These are phyloP conservation scores for Alternaria arborescens DNA, from an alignment of 2,329 filamentous ascomycete genomes.

Conservation along the genomic window DNA sequence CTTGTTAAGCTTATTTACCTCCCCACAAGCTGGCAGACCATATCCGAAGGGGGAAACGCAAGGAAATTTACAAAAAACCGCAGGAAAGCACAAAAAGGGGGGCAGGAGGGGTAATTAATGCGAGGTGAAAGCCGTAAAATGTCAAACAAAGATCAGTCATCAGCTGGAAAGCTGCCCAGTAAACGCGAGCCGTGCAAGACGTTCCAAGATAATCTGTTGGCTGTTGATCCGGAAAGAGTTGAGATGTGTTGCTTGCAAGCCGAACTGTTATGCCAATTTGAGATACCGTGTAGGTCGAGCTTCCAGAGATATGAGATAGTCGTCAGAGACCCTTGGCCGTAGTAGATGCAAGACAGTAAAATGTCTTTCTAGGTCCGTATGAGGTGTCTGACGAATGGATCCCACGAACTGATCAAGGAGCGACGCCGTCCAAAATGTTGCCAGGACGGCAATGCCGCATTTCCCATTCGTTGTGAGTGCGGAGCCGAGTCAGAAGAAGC, in stretches of 20 bases:
- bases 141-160: slow-evolving; percentile 44
- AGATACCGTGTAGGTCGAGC: slow-evolving; percentile 42
- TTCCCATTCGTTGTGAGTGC: slow-evolving; percentile 53
- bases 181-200: slow-evolving; percentile 35
- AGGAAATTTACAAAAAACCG: slow-evolving; percentile 39
- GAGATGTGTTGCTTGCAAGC: slow-evolving; percentile 31
- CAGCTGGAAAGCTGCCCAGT: slow-evolving; percentile 36
- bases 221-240: slow-evolving; percentile 24
- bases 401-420: slow-evolving; percentile 48
- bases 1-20: slow-evolving; percentile 46
- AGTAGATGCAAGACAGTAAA: slow-evolving; percentile 32
- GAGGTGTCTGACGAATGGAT: slow-evolving; percentile 47
- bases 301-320: slow-evolving; percentile 39
- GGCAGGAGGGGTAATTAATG: slow-evolving; percentile 46
- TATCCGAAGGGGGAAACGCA: slow-evolving; percentile 48
- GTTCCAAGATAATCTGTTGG: slow-evolving; percentile 29
- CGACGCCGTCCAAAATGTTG: slow-evolving; percentile 50
- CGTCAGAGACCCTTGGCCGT: slow-evolving; percentile 40
- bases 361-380: slow-evolving; percentile 44
- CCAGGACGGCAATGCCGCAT: slow-evolving; percentile 56
- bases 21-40: slow-evolving; percentile 55
- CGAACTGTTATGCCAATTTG: slow-evolving; percentile 34
- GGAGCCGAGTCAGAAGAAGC: slow-evolving; percentile 38
- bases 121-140: slow-evolving; percentile 37
- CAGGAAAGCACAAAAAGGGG: slow-evolving; percentile 33